Conservation (phyloP, 1,284 basidiomycete genomes). For the Boletus sp. region DNA sequence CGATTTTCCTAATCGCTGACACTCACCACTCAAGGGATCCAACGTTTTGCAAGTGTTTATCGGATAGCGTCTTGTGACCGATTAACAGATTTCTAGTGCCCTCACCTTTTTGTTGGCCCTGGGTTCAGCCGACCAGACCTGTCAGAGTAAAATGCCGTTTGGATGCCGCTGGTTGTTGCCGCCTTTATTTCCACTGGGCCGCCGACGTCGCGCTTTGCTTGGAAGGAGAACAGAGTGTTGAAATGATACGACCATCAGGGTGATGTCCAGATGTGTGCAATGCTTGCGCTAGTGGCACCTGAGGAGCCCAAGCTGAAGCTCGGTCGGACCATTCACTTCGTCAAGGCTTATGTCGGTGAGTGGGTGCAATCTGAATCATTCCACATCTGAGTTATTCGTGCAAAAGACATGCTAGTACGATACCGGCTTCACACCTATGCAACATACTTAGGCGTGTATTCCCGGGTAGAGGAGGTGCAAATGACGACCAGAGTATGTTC, state of each 20-base stretch:
- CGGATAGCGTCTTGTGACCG: background rate
- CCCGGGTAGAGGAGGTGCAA: conserved; percentile 48
- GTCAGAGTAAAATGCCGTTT: conserved; percentile 42
- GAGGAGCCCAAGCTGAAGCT: conserved; percentile 51
- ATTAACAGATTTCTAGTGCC: conserved; percentile 27
- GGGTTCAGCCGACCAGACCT: conserved; percentile 47
- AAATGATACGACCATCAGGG: conserved; percentile 44
- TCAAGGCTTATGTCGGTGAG: conserved; percentile 71
- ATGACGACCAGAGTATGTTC: conserved; percentile 49
- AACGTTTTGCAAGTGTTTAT: conserved; percentile 43
- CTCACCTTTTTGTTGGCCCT: conserved; percentile 45
- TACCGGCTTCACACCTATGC: conserved; percentile 60
- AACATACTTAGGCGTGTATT: conserved; percentile 69
- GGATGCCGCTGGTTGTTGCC: conserved; percentile 49
- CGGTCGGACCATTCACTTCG: conserved; percentile 47
- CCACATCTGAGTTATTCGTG: background rate
- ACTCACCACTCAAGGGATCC: conserved; percentile 36
- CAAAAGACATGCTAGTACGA: conserved; percentile 58
- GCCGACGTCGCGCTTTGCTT: conserved; percentile 37
- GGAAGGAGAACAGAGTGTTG: background rate
- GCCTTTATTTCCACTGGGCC: conserved; percentile 47
- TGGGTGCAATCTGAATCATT: background rate
- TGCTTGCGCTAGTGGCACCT: conserved; percentile 61
- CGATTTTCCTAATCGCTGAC: background rate
- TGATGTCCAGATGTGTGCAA: conserved; percentile 73